Base-by-base conservation (phyloP, 768 basidiomycete species). In the Termitomyces eurrhizus region DNA sequence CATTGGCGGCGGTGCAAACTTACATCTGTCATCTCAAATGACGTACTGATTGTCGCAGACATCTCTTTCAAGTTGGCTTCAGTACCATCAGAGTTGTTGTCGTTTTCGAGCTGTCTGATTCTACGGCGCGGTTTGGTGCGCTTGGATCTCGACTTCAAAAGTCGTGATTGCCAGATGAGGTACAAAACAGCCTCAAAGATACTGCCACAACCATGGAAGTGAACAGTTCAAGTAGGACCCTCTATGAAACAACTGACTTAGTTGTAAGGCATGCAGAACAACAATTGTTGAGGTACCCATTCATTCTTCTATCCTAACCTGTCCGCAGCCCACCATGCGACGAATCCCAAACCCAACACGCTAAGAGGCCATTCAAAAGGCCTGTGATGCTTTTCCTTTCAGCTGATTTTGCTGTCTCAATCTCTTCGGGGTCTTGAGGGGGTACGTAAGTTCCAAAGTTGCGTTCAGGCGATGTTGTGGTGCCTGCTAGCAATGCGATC, bases 401-500 rank as follows among this genome's bases (percentile, higher is more conserved):
- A 46, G 78, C 78, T 29, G 74, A 71, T 56, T 72, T 80, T 39
- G 78, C 73, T 46, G 75, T 77, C 49, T 76, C 78, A 14, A 82
- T 68, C 58, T 81, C 75, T 62, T 83, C 80, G 35, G 80, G 80
- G 59, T 79, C 79, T 59, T 71, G 73, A 24, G 77, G 79, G 26
- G 76, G 79, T 4, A 67, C 60, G 65, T 85, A 83, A 9, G 74
- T 64, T 36, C 85, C 85, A 61, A 91, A 89, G 39, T 79, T 84
- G 57, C 88, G 83, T 60, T 89, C 85, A 24, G 92, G 92, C 7
- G 90, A 90, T n/a, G 91, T 87, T 48, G 80, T 83, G 7, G 87
- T 80, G 41, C 92, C 92, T 16, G 92, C 90, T 6, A 94, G 83
- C 39, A 94, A 76, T 21, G 90, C 75, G 42, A 92, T 74, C 85